phyloP scores from a whole-genome alignment of 768 basidiomycete genomes.

The Chiua virens region DNA sequence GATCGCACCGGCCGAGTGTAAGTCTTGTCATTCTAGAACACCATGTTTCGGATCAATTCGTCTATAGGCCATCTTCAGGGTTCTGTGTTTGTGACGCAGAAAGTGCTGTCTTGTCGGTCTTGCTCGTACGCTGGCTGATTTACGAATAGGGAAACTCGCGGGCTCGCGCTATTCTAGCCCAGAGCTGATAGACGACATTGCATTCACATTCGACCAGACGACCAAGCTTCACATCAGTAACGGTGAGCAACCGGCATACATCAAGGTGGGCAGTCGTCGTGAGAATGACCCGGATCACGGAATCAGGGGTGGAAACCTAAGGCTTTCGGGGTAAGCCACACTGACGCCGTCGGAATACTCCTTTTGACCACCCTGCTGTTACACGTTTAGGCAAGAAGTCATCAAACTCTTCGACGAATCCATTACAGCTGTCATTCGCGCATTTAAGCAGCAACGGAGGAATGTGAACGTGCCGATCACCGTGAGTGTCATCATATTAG shows the following conservation, averaged over 20 bases:
- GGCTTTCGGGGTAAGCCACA: conserved; percentile 30
- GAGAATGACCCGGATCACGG: conserved; percentile 31
- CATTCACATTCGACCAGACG: conserved; percentile 33
- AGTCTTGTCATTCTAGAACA: not conserved
- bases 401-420: conserved; percentile 44
- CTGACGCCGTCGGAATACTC: not conserved
- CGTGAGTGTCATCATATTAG: conserved; percentile 26
- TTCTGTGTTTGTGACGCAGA: conserved; percentile 40
- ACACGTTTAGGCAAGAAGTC: conserved; percentile 30
- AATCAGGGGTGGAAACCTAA: conserved; percentile 35
- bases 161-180: conserved; percentile 25
- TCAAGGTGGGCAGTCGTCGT: conserved; percentile 39
- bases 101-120: not conserved
- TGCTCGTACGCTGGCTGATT: not conserved
- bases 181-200: conserved; percentile 33
- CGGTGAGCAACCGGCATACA: conserved; percentile 33
- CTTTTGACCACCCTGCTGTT: not conserved
- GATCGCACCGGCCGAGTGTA: conserved; percentile 33
- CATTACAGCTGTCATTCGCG: conserved; percentile 29
- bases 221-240: conserved; percentile 40
- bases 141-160: conserved; percentile 23
- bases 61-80: conserved; percentile 38
- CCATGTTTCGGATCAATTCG: too few species aligned
- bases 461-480: conserved; percentile 25
- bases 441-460: conserved; percentile 29